These are phyloP conservation scores for Nidularia sp. DNA, from an alignment of 768 basidiomycete species.

Conservation along the genomic window DNA sequence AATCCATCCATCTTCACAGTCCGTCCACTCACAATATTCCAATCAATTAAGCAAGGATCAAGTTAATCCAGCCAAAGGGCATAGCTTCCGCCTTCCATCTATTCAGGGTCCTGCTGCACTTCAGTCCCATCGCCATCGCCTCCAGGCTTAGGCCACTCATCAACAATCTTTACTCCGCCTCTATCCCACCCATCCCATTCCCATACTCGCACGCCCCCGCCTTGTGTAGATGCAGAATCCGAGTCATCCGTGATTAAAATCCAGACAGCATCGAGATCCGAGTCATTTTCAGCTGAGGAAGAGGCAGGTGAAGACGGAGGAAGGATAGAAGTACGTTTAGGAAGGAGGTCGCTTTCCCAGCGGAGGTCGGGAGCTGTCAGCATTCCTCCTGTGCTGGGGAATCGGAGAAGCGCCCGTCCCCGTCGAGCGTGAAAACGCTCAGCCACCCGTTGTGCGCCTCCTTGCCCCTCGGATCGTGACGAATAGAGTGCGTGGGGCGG, in stretches of 20 bases:
- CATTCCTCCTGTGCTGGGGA: constrained; percentile 19
- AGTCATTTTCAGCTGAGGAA: too few species aligned
- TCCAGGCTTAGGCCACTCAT: too few species aligned
- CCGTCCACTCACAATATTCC: too few species aligned
- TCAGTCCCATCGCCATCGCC: too few species aligned
- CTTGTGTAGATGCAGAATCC: constrained; percentile 19
- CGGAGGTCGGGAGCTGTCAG: constrained; percentile 41
- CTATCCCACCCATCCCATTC: constrained; percentile 47
- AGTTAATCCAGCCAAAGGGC: constrained; percentile 45
- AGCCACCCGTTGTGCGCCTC: constrained; percentile 37
- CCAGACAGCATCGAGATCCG: constrained; percentile 30
- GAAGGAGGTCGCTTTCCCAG: constrained; percentile 43
- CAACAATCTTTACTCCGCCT: constrained; percentile 31
- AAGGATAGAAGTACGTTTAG: too few species aligned
- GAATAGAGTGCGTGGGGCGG: constrained; percentile 35
- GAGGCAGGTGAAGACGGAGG: too few species aligned
- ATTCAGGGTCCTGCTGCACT: too few species aligned
- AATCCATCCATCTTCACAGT: too few species aligned
- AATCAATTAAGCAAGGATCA: too few species aligned
- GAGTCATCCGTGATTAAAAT: constrained; percentile 48
- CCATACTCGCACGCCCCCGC: constrained; percentile 34
- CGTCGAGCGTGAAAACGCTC: constrained; percentile 30
- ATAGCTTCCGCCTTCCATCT: constrained; percentile 44
- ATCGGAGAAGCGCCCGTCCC: constrained; percentile 3
- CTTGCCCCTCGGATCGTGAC: constrained; percentile 39